These are phyloP conservation scores for Wickerhamomyces mucosus DNA, from an alignment of 805 yeast genomes.

Conservation along the genomic window DNA sequence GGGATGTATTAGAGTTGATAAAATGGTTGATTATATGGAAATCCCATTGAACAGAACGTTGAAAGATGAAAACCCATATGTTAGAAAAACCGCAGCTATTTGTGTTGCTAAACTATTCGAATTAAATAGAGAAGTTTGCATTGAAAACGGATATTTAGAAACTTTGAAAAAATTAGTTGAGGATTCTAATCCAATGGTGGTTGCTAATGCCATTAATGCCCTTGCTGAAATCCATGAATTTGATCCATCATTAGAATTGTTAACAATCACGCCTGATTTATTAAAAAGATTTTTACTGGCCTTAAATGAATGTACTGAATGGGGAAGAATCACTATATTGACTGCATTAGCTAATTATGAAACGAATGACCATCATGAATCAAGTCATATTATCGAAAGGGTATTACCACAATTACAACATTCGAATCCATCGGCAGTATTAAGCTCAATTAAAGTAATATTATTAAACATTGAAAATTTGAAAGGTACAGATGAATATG, in stretches of 20 bases:
- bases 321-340: conserved; percentile 93
- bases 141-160: conserved; percentile 79
- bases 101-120: conserved; percentile 95
- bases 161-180: conserved; percentile 56
- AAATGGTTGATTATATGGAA: conserved; percentile 91
- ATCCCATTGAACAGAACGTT: conserved; percentile 80
- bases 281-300: conserved; percentile 65
- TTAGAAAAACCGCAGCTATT: conserved; percentile 93
- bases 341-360: conserved; percentile 69
- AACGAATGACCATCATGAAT: conserved; percentile 50
- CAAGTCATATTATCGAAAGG: conserved; percentile 78
- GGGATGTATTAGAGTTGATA: conserved; percentile 96
- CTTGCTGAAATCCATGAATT: conserved; percentile 72
- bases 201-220: conserved; percentile 86
- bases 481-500: conserved; percentile 25
- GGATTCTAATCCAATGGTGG: conserved; percentile 95
- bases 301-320: conserved; percentile 94
- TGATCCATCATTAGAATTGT: conserved; percentile 42
- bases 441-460: conserved; percentile 75
- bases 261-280: conserved; percentile 32
- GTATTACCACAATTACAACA: conserved; percentile 94
- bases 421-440: conserved; percentile 90
- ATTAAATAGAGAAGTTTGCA: conserved; percentile 66
- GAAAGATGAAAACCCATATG: conserved; percentile 92
- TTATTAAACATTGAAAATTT: conserved; percentile 54